Evolutionary conservation across 352 stramenopile species (phyloP).

Genomic region (Plasmopara viticola): DNA sequence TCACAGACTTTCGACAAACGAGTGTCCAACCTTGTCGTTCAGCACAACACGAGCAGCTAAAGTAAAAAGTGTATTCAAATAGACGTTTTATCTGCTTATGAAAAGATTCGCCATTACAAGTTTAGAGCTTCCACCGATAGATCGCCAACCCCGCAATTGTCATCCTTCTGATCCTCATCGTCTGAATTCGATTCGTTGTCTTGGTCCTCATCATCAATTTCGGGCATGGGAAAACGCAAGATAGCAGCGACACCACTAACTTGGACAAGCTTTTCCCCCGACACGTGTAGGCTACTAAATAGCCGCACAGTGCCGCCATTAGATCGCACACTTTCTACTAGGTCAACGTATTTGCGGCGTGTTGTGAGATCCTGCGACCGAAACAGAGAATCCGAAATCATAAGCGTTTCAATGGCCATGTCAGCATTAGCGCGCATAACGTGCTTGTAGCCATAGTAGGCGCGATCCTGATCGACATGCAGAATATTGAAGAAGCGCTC

Average conservation of each 20-base stretch:
- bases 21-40: slow-evolving; percentile 64
- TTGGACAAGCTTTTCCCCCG: slow-evolving; percentile 92
- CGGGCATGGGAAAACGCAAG: slow-evolving; percentile 93
- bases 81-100: too few relatives aligned
- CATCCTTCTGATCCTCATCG: slow-evolving; percentile 30
- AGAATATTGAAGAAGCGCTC: slow-evolving; percentile 96
- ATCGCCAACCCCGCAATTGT: slow-evolving; percentile 50
- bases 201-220: slow-evolving; percentile 91
- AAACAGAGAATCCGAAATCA: slow-evolving; percentile 95
- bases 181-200: slow-evolving; percentile 46
- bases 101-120: slow-evolving; percentile 29
- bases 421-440: slow-evolving; percentile 88
- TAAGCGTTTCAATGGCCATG: slow-evolving; percentile 91
- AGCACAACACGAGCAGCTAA: slow-evolving; percentile 53
- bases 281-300: slow-evolving; percentile 94
- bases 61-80: slow-evolving; percentile 5
- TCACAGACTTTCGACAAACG: slow-evolving; percentile 78
- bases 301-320: slow-evolving; percentile 90
- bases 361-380: slow-evolving; percentile 85
- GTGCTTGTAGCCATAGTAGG: slow-evolving; percentile 96
- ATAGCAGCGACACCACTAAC: slow-evolving; percentile 94
- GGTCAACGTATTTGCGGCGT: slow-evolving; percentile 89
- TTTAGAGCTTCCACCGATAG: slow-evolving; percentile 55
- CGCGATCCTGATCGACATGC: slow-evolving; percentile 91
- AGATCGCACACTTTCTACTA: slow-evolving; percentile 91